A percentile compares a stretch with the other conserved stretches of the same genome.
phyloP scores from a whole-genome alignment of 441 rosid species.

The Omphalea diandra region DNA sequence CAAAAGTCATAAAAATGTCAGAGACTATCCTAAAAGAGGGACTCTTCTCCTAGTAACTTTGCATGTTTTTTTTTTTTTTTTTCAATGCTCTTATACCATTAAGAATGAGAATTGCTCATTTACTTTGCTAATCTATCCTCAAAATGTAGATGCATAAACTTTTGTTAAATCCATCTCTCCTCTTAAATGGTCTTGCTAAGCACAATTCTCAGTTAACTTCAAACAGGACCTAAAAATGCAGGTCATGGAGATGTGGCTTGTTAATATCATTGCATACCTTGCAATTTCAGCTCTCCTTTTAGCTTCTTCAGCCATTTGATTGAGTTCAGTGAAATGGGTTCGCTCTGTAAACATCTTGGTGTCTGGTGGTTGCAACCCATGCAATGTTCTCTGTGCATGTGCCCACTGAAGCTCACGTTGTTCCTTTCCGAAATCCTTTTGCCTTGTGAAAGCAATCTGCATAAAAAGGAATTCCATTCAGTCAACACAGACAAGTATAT shows the following conservation, averaged over 20 bases:
- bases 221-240: neutral
- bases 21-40: too few relatives aligned
- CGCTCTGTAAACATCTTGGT: constrained; percentile 88
- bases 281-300: constrained; percentile 97
- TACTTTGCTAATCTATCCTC: neutral
- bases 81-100: too few relatives aligned
- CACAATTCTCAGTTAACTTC: neutral
- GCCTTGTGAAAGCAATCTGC: constrained; percentile 92
- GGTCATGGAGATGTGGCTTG: neutral
- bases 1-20: too few relatives aligned
- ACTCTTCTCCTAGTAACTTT: too few relatives aligned
- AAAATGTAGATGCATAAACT: neutral
- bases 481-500: neutral
- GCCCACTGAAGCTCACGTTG: constrained; percentile 99
- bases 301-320: constrained; percentile 96
- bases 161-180: neutral
- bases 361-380: constrained; percentile 88
- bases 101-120: too few relatives aligned
- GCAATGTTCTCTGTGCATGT: constrained; percentile 95
- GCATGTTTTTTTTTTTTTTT: too few relatives aligned
- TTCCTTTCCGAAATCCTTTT: constrained; percentile 94
- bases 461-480: constrained; percentile 18
- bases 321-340: constrained; percentile 77
- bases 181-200: neutral
- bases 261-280: constrained; percentile 42